A percentile compares a stretch with the other conserved stretches of the same genome.
These are phyloP conservation scores for Punica granatum DNA, from an alignment of 345 rosid genomes.

Conservation along the genomic window DNA sequence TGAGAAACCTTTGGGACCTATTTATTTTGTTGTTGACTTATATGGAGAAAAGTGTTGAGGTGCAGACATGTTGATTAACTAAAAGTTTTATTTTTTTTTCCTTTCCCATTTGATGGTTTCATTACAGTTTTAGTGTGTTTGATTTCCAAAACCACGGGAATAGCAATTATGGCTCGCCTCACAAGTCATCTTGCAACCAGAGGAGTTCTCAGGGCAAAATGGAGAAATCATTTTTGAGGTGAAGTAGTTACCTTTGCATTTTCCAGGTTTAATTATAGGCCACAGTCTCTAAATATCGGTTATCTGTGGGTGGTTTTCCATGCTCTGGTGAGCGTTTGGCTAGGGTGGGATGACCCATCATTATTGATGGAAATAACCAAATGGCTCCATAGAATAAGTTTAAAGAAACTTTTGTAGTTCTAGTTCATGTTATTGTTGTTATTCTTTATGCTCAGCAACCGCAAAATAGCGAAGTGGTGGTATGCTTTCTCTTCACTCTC, in stretches of 20 bases:
- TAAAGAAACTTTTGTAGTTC: no score
- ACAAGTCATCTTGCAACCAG: slow-evolving; percentile 32
- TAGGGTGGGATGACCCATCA: no score
- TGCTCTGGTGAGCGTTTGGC: neutral
- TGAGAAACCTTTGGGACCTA: neutral
- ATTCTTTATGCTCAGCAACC: neutral
- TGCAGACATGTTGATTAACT: neutral
- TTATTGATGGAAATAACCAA: neutral
- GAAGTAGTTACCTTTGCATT: slow-evolving; percentile 10
- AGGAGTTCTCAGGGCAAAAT: slow-evolving; percentile 97
- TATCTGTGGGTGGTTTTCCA: neutral
- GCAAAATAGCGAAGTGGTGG: no score
- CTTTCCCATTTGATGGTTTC: neutral
- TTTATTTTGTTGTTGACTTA: neutral
- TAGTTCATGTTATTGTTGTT: neutral
- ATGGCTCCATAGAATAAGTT: no score
- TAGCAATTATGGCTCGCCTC: slow-evolving; percentile 73
- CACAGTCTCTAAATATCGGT: no score
- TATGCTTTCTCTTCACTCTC: no score
- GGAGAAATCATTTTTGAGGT: slow-evolving; percentile 99
- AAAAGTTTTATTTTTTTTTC: neutral
- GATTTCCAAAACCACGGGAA: slow-evolving; percentile 88
- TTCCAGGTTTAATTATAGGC: neutral
- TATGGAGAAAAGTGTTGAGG: neutral
- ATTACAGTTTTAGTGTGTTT: slow-evolving; percentile 76